phyloP scores from a whole-genome alignment of 2,329 filamentous ascomycete species.

The Pseudogymnoascus sp. region DNA sequence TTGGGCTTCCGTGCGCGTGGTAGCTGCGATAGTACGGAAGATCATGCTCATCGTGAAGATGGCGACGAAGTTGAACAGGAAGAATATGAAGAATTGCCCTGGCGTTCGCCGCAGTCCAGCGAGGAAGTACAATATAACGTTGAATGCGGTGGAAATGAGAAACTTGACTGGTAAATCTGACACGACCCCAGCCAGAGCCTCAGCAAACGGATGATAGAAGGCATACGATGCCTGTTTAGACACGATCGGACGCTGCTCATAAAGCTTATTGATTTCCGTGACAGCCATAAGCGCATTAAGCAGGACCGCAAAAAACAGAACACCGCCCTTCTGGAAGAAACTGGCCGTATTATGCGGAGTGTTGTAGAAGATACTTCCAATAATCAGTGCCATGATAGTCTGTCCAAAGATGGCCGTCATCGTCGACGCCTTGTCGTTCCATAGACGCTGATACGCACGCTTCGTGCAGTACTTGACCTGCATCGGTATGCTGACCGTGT shows the following conservation, averaged over 20 bases:
- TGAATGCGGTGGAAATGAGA: constrained; percentile 40
- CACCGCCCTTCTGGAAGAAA: constrained; percentile 51
- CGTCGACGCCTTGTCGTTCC: constrained; percentile 34
- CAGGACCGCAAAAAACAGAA: constrained; percentile 59
- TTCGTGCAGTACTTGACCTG: constrained; percentile 71
- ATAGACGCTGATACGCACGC: constrained; percentile 66
- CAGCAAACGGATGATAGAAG: constrained; percentile 41
- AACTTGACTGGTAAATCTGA: constrained; percentile 52
- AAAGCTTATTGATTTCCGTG: constrained; percentile 62
- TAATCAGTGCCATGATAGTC: constrained; percentile 49
- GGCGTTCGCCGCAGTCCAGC: constrained; percentile 64
- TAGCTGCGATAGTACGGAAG: constrained; percentile 68
- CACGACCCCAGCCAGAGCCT: constrained; percentile 46
- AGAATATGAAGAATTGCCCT: constrained; percentile 76
- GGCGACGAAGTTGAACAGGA: constrained; percentile 63
- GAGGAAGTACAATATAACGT: constrained; percentile 62
- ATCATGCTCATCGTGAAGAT: constrained; percentile 76
- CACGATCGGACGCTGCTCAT: constrained; percentile 38
- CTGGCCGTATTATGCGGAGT: constrained; percentile 40
- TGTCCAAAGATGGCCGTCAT: constrained; percentile 14
- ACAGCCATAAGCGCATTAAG: constrained; percentile 56
- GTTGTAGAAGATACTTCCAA: constrained; percentile 55
- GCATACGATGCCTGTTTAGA: constrained; percentile 38
- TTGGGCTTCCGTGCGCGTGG: constrained; percentile 59
- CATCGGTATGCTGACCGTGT: constrained; percentile 65